These are phyloP conservation scores for Rhizopus stolonifer DNA, from an alignment of 371 early-diverging fungal species.

Conservation along the genomic window DNA sequence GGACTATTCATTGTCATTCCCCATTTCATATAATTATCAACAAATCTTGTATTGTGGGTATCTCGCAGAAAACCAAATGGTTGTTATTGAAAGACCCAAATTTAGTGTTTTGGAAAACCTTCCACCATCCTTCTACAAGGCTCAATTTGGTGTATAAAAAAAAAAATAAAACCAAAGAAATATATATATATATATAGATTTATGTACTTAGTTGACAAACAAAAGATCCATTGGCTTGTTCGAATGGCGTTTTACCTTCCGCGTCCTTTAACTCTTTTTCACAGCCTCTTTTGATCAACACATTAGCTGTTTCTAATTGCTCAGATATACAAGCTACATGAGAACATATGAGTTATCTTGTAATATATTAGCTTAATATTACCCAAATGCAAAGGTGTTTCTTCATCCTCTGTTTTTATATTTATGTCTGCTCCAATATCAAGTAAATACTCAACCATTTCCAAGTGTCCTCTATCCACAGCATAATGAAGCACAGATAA, in stretches of 20 bases:
- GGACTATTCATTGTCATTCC: constrained; percentile 55
- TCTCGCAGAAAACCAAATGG: constrained; percentile 68
- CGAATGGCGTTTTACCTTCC: constrained; percentile 40
- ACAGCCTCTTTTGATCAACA: constrained; percentile 27
- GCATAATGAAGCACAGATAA: constrained; percentile 47
- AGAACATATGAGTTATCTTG: too few relatives aligned
- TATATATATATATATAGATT: background rate
- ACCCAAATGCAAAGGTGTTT: constrained; percentile 50
- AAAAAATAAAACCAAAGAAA: too few relatives aligned
- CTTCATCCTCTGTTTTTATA: constrained; percentile 32
- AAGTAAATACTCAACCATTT: constrained; percentile 26
- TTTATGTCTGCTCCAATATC: constrained; percentile 42
- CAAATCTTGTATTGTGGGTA: constrained; percentile 77
- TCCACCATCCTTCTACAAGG: constrained; percentile 82
- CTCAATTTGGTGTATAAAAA: constrained; percentile 72
- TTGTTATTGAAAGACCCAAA: constrained; percentile 84
- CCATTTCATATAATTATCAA: constrained; percentile 77
- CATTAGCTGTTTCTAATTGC: constrained; percentile 31
- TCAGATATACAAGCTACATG: constrained; percentile 46
- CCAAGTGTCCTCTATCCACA: constrained; percentile 41
- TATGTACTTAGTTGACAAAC: constrained; percentile 1
- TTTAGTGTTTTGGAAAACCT: constrained; percentile 74
- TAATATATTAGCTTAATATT: too few relatives aligned
- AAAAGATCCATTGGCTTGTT: constrained; percentile 30
- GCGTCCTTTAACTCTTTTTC: constrained; percentile 25